These are phyloP conservation scores for Oropetium thomaeum DNA, from an alignment of 176 grass and related monocot genomes.

Conservation along the genomic window DNA sequence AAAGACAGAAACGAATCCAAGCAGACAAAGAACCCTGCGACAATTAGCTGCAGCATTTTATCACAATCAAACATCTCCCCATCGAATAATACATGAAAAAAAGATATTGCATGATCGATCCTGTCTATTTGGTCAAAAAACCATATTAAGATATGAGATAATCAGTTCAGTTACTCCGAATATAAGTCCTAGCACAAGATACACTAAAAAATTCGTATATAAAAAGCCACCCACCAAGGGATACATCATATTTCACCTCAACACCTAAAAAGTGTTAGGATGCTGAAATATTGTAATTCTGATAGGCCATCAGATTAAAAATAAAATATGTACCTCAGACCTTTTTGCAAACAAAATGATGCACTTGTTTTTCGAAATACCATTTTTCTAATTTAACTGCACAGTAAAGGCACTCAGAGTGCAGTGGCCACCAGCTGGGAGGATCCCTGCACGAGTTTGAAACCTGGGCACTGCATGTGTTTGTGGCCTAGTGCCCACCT, in stretches of 20 bases:
- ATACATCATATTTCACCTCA: not conserved
- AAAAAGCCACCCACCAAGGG: not conserved
- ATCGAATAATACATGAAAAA: conserved; percentile 29
- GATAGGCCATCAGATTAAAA: not conserved
- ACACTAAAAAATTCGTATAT: not conserved
- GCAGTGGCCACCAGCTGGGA: no score
- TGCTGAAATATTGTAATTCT: not conserved
- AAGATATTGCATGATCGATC: not conserved
- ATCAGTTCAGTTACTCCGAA: not conserved
- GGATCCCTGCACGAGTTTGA: no score
- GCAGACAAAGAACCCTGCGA: conserved; percentile 84
- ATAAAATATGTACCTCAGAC: not conserved
- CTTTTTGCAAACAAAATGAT: not conserved
- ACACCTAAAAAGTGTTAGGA: not conserved
- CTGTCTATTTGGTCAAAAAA: not conserved
- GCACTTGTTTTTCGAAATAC: not conserved
- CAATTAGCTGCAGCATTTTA: conserved; percentile 86
- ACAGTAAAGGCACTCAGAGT: not conserved
- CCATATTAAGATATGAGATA: not conserved
- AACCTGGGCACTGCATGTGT: no score
- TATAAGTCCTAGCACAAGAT: not conserved
- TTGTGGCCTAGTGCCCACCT: no score
- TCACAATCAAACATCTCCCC: conserved; percentile 48
- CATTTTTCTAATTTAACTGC: no score
- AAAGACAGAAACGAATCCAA: conserved; percentile 93